phyloP scores from a whole-genome alignment of 2,329 filamentous ascomycete genomes.

The Parastagonospora nodorum region DNA sequence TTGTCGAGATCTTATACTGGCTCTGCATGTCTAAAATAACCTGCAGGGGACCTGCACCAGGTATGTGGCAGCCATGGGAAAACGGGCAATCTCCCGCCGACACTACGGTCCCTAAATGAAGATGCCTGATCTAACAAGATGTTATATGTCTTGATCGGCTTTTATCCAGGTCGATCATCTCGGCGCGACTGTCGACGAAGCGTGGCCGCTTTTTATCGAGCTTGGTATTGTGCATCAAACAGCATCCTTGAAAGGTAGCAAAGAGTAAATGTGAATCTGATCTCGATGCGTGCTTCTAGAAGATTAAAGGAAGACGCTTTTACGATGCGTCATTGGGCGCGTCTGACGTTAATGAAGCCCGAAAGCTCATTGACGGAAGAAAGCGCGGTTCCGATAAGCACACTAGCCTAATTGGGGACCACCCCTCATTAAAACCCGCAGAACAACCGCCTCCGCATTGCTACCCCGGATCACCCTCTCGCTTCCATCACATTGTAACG shows the following conservation, averaged over 20 bases:
- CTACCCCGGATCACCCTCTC: conserved; percentile 20
- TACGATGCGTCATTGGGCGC: not conserved
- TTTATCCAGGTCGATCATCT: not conserved
- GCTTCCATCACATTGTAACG: not conserved
- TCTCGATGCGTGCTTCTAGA: too few species aligned
- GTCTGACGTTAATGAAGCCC: not conserved
- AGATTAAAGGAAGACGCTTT: too few species aligned
- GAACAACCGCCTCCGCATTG: conserved; percentile 17
- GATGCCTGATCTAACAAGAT: conserved; percentile 9
- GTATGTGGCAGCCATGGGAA: not conserved
- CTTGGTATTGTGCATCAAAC: too few species aligned
- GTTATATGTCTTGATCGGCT: conserved; percentile 6
- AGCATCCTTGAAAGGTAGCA: too few species aligned
- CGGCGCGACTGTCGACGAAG: not conserved
- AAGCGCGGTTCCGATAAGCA: not conserved
- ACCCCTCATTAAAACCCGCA: not conserved
- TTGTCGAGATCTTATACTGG: conserved; percentile 17
- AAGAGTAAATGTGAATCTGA: too few species aligned
- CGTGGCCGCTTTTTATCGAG: not conserved
- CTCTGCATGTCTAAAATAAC: not conserved
- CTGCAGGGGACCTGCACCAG: not conserved
- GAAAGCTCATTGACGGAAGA: conserved; percentile 34
- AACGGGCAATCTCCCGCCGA: conserved; percentile 23
- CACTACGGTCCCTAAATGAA: conserved; percentile 14
- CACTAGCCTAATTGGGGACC: conserved; percentile 14